Base-by-base conservation (phyloP, 352 stramenopile genomes). In the Pythium utonaiense region DNA sequence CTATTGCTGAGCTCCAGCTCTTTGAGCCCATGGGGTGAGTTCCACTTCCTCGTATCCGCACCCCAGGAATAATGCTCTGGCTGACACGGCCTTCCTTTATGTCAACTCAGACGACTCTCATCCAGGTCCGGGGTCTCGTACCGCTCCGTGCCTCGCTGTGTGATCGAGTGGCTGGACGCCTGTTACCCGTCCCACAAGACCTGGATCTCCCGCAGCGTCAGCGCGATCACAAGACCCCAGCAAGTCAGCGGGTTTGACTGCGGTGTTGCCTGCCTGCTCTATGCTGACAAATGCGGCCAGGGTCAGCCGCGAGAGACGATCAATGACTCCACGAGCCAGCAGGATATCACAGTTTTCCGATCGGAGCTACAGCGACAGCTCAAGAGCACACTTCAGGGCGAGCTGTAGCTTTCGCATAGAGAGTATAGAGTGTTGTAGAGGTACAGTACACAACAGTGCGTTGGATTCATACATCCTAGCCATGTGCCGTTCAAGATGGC, bases 191-290 rank as follows among this genome's bases (percentile, higher is more conserved):
- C 89, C 40, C 49, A 80, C 13, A 71, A 71, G 48, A 70, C 64
- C 38, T 95, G 86, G 86, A 53, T 88, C 25, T 42, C 68, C 22
- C 64, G 60, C 6, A 77, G 78, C 13, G 80, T 83, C 60, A 92
- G 78, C 28, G 86, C 82, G 2, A 93, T 95, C 61, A 95, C 86
- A 3, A 63, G 69, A n/a, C 82, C 81, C 45, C 88, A 96, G 62
- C 88, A 96, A 69, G 67, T 90, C 28, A 96, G 82, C n/a, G 86
- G 86, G 42, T 96, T 91, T 31, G 89, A 97, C 70, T 97, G 89
- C 57, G 89, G 86, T 12, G 86, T 96, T 27, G 87, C 89, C 10
- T 93, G 84, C 38, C 60, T 96, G 31, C 61, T 96, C 54, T 97
- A 96, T 62, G 87, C 87, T 5, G 83, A 96, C 66, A 96, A 93